phyloP scores from a whole-genome alignment of 768 basidiomycete species.

The Russula sp. region DNA sequence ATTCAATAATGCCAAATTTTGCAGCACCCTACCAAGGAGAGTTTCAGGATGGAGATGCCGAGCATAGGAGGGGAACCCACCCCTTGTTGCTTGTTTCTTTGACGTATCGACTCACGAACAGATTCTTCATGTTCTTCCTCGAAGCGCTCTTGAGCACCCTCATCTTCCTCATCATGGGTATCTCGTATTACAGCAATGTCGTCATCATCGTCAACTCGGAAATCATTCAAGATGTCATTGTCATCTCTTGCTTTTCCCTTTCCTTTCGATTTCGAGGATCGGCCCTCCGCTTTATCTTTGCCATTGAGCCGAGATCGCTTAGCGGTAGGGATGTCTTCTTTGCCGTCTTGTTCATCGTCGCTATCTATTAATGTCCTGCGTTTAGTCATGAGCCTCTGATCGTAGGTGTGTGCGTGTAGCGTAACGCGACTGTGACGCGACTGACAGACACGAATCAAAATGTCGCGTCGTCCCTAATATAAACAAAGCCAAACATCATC shows the following conservation, averaged over 20 bases:
- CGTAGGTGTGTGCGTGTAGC: neutral
- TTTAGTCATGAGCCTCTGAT: constrained; percentile 19
- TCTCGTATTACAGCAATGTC: constrained; percentile 20
- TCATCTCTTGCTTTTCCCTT: constrained; percentile 16
- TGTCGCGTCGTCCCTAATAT: neutral
- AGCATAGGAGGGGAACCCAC: constrained; percentile 29
- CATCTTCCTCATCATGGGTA: constrained; percentile 26
- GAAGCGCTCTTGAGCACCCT: constrained; percentile 58
- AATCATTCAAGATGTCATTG: constrained; percentile 16
- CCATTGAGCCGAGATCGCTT: constrained; percentile 18
- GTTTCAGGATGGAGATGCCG: neutral
- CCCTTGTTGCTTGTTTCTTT: constrained; percentile 37
- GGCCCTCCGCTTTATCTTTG: neutral
- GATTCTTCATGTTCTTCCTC: constrained; percentile 53
- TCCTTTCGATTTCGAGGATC: constrained; percentile 8
- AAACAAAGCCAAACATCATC: neutral
- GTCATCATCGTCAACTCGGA: constrained; percentile 21
- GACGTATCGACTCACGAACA: constrained; percentile 48
- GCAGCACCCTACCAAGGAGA: constrained; percentile 52
- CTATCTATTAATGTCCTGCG: constrained; percentile 18
- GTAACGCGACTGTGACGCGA: neutral
- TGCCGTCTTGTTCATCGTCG: constrained; percentile 17
- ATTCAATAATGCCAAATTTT: constrained; percentile 82
- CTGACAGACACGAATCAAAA: neutral
- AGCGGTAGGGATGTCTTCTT: neutral